Evolutionary conservation across 352 stramenopile genomes (phyloP), one percentile per base, ranked within the genome.

Genomic region (Globisporangium ultimum): DNA sequence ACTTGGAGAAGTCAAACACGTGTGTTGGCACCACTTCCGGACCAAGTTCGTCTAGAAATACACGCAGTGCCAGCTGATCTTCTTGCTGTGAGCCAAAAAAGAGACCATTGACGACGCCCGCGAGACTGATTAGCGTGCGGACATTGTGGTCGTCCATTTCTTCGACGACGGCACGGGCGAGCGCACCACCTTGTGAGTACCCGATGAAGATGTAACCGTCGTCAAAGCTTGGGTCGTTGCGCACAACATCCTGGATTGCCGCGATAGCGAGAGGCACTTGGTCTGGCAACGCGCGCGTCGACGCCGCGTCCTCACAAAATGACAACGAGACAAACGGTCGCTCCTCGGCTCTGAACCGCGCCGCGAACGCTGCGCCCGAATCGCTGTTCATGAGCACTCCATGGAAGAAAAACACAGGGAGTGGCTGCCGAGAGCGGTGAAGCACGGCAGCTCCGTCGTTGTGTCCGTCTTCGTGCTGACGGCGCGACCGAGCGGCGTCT

Each of bases 131-230:
- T 60, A 74, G 74, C 40, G 67, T 75, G 56, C 77, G 64, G 5
- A 76, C 73, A 2, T 82, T 78, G 67, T 84, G 78, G 60, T 84
- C 67, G 49, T 88, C 71, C 74, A 80, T 82, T 24, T 81, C 68
- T 60, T 88, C 70, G 22, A 85, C 67, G 20, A 88, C 75, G 22
- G 63, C 71, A 22, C 78, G 72, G 22, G 73, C 60, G 14, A 87
- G 54, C 2, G 74, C 65, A 0, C 66, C 74, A 20, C 78, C 78
- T 21, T 76, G 70, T 11, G 78, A 88, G 53, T 88, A 71, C 15
- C 63, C 63, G 6, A 85, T 60, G 41, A 88, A 74, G 55, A 78
- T 63, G 67, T 88, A 88, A 43, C 78, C 78, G 21, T 72, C 58
- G 43, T 59, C 65, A 50, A 76, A 85, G 32, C 45, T 42, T 15